Percentiles rank a stretch among this genome's conserved stretches.
Evolutionary conservation across 345 rosid species (phyloP).

Genomic region (Cochlearia excelsa): DNA sequence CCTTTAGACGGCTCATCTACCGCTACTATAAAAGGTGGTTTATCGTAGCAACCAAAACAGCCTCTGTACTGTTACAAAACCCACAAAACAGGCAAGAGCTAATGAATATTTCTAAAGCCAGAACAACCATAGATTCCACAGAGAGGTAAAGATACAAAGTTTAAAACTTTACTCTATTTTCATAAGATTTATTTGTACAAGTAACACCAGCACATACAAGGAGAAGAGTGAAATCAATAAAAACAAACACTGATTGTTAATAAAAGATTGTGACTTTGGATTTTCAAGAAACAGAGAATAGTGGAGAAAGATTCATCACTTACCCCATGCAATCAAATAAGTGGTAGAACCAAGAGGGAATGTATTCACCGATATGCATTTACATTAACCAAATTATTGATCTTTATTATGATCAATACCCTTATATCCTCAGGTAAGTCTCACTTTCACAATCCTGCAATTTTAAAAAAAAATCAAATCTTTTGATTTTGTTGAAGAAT

Average conservation of each 20-base stretch:
- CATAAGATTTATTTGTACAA: not conserved
- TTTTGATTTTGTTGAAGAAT: not conserved
- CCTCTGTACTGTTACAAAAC: constrained; percentile 90
- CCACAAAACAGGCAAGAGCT: constrained; percentile 28
- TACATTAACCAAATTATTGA: constrained; percentile 39
- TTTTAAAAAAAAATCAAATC: constrained; percentile 2
- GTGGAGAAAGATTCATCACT: constrained; percentile 35
- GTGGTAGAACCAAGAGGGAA: constrained; percentile 54
- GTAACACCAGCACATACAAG: too few relatives aligned
- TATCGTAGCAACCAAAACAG: constrained; percentile 76
- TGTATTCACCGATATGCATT: constrained; percentile 48
- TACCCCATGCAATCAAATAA: constrained; percentile 65
- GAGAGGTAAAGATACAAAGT: constrained; percentile 10
- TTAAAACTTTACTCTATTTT: not conserved
- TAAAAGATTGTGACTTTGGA: constrained; percentile 4
- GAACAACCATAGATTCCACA: constrained; percentile 8
- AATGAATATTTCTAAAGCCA: too few relatives aligned
- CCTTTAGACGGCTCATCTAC: constrained; percentile 58
- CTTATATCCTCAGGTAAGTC: constrained; percentile 35
- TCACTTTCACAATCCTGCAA: constrained; percentile 32
- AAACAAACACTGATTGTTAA: too few relatives aligned
- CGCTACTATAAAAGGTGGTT: constrained; percentile 42
- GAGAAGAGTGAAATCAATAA: not conserved
- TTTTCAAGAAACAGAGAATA: too few relatives aligned
- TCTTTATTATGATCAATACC: constrained; percentile 21